Base-by-base conservation (phyloP, 495 filamentous ascomycete genomes). In the Podospora australis region DNA sequence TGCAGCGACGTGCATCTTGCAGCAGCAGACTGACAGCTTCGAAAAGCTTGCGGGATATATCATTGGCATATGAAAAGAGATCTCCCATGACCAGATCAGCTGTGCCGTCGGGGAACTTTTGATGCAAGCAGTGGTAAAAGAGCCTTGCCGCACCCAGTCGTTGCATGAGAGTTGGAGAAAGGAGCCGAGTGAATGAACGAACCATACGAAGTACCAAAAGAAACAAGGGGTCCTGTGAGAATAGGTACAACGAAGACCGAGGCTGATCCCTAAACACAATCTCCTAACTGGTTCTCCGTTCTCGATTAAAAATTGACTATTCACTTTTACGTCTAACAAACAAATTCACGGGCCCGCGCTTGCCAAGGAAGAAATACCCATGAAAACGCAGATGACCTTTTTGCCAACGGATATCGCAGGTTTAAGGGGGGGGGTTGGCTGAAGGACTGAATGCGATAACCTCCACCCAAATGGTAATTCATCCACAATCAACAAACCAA, bases 231-330 rank as follows among this genome's bases (percentile, higher is more conserved):
- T n/a, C n/a, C n/a, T n/a, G n/a, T n/a, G n/a, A n/a, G n/a, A n/a
- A n/a, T n/a, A n/a, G n/a, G n/a, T n/a, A n/a, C n/a, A n/a, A n/a
- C n/a, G n/a, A n/a, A n/a, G n/a, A n/a, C n/a, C n/a, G n/a, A n/a
- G n/a, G n/a, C n/a, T n/a, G n/a, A n/a, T n/a, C n/a, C n/a, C n/a
- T n/a, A n/a, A n/a, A n/a, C n/a, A n/a, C n/a, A n/a, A n/a, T n/a
- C 41, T n/a, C 23, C 41, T n/a, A 20, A n/a, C 22, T 34, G 17
- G 26, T 21, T 39, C 28, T 26, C 40, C 29, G 16, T 29, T 59
- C 43, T 28, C 53, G 38, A 36, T 46, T 52, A 64, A 64, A 61
- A 60, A 62, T 51, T 39, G 50, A 55, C 62, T 64, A 64, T 60
- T 43, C 56, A 64, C 56, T 48, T 54, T n/a, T 54, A 51, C 50